These are phyloP conservation scores for Alternaria dauci DNA, from an alignment of 2,329 filamentous ascomycete species.

Conservation along the genomic window DNA sequence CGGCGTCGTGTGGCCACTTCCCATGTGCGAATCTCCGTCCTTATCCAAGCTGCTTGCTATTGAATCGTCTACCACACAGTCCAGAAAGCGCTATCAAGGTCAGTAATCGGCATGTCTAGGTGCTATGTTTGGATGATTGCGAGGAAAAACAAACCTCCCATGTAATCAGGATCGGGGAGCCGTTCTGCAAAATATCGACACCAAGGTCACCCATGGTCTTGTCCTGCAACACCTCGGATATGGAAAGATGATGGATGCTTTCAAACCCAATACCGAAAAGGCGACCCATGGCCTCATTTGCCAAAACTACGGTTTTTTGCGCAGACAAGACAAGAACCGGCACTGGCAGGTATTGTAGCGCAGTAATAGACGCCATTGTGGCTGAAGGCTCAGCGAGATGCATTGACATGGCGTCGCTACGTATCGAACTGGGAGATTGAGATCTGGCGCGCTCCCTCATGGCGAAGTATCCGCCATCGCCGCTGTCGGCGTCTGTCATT, in stretches of 20 bases:
- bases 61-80: conserved; percentile 54
- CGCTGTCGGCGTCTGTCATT: conserved; percentile 32
- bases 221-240: conserved; percentile 69
- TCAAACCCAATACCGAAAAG: conserved; percentile 67
- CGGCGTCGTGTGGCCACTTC: conserved; percentile 42
- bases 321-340: conserved; percentile 74
- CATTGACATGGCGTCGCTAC: conserved; percentile 45
- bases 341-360: conserved; percentile 77
- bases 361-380: conserved; percentile 51
- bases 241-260: conserved; percentile 53
- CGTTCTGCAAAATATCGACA: conserved; percentile 76
- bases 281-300: conserved; percentile 78
- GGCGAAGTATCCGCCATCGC: conserved; percentile 43
- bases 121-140: neutral
- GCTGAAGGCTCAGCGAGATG: conserved; percentile 38
- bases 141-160: conserved; percentile 55
- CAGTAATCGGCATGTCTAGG: conserved; percentile 7
- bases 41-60: conserved; percentile 18
- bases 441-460: conserved; percentile 28
- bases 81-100: conserved; percentile 51
- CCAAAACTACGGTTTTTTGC: conserved; percentile 73
- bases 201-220: conserved; percentile 74
- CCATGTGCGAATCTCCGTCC: conserved; percentile 21
- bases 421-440: conserved; percentile 42
- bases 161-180: conserved; percentile 60